Percentiles rank a stretch among this genome's conserved stretches.
These are phyloP conservation scores for Fusarium succisae DNA, from an alignment of 2,329 filamentous ascomycete species.

Conservation along the genomic window DNA sequence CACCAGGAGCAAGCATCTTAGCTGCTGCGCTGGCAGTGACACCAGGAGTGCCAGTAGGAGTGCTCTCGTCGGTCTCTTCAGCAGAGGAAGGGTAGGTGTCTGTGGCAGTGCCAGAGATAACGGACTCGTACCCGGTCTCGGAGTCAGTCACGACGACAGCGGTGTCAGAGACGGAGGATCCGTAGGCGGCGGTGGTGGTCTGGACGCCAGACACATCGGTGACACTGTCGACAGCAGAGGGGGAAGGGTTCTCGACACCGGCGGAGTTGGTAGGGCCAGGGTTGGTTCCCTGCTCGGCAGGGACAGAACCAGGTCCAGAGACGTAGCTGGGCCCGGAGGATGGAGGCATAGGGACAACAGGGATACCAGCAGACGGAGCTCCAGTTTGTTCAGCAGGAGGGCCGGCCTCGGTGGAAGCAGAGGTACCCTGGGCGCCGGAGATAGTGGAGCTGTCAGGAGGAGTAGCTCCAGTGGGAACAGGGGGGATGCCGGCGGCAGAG, in stretches of 20 bases:
- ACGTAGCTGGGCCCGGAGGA: conserved; percentile 24
- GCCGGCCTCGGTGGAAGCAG: conserved; percentile 3
- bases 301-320: conserved; percentile 6
- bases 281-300: conserved; percentile 14
- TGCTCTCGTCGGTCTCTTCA: conserved; percentile 21
- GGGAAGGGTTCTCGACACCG: conserved; percentile 10
- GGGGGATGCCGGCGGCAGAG: conserved; percentile 3
- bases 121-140: conserved; percentile 19
- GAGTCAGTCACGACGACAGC: conserved; percentile 28
- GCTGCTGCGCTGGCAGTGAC: conserved; percentile 47
- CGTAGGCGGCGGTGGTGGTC: conserved; percentile 29
- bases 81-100: conserved; percentile 28
- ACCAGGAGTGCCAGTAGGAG: conserved; percentile 41
- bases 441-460: conserved; percentile 26
- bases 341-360: neutral
- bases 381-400: conserved; percentile 1
- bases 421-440: conserved; percentile 24
- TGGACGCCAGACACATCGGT: conserved; percentile 31
- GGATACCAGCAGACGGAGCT: neutral
- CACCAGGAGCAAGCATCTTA: conserved; percentile 34
- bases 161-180: conserved; percentile 29
- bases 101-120: conserved; percentile 21
- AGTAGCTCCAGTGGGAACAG: conserved; percentile 18
- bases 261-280: conserved; percentile 10
- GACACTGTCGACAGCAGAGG: conserved; percentile 31